Conservation (phyloP, 2,329 filamentous ascomycete genomes). For the Hypomyces perniciosus region DNA sequence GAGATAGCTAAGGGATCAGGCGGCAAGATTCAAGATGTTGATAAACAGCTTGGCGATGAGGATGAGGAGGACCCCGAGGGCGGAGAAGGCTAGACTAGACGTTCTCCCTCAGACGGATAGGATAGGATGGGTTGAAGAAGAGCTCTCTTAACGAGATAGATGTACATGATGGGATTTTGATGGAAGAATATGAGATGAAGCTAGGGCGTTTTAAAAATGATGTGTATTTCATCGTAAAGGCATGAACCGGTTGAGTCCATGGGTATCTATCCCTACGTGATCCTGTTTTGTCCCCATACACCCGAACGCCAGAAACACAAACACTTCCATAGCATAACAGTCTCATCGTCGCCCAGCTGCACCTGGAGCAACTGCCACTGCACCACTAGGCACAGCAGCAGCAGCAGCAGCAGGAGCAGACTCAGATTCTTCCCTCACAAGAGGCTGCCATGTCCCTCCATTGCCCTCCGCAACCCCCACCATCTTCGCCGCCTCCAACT, state of each 20-base stretch:
- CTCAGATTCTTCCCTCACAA: slow-evolving; percentile 16
- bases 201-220: slow-evolving; percentile 3
- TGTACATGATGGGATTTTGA: not conserved
- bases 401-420: slow-evolving; percentile 5
- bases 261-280: slow-evolving; percentile 8
- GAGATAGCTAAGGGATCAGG: slow-evolving; percentile 31
- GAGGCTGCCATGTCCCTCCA: slow-evolving; percentile 33
- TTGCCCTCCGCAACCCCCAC: slow-evolving; percentile 26
- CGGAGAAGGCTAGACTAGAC: slow-evolving; percentile 33
- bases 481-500: slow-evolving; percentile 30
- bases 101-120: no score
- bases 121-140: not conserved
- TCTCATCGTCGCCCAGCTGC: not conserved
- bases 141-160: not conserved
- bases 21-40: slow-evolving; percentile 37
- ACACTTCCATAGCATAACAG: not conserved
- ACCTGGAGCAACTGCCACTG: not conserved
- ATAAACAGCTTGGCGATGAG: slow-evolving; percentile 47
- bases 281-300: not conserved
- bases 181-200: not conserved
- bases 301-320: slow-evolving; percentile 1
- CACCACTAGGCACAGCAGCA: not conserved
- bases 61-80: slow-evolving; percentile 45
- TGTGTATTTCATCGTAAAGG: not conserved
- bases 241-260: not conserved